Conservation (phyloP, 2,329 filamentous ascomycete genomes). For the Colletotrichum lindemuthianum region DNA sequence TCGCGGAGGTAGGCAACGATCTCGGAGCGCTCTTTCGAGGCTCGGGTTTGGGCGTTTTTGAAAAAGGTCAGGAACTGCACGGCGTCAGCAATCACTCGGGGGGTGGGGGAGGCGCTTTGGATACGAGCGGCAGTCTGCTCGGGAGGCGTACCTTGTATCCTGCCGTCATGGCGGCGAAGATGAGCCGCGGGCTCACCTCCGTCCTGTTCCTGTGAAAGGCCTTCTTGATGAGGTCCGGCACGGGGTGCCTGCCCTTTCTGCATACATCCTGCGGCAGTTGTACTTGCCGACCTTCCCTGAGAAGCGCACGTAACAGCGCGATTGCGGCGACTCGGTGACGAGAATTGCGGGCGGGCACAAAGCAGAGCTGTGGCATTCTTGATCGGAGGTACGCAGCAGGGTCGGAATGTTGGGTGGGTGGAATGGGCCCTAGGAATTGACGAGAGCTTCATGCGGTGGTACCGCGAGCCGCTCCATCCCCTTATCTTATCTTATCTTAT, state of each 20-base stretch:
- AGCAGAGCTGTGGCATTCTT: slow-evolving; percentile 38
- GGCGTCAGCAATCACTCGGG: neutral
- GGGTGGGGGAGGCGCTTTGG: neutral
- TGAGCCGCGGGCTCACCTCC: slow-evolving; percentile 67
- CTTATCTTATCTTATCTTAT: neutral
- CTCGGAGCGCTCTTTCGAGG: slow-evolving; percentile 52
- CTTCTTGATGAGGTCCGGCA: slow-evolving; percentile 68
- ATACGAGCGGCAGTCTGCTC: neutral
- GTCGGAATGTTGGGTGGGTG: neutral
- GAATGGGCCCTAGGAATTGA: too few relatives aligned
- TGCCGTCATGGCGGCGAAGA: slow-evolving; percentile 69
- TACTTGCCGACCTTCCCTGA: slow-evolving; percentile 65
- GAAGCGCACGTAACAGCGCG: slow-evolving; percentile 77
- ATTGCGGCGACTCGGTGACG: slow-evolving; percentile 68
- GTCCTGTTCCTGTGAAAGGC: slow-evolving; percentile 70
- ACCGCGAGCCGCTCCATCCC: too few relatives aligned
- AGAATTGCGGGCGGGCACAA: slow-evolving; percentile 60
- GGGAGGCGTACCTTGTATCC: slow-evolving; percentile 69
- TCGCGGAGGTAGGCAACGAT: slow-evolving; percentile 54
- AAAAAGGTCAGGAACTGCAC: slow-evolving; percentile 54
- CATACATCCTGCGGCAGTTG: slow-evolving; percentile 60
- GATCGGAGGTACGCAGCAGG: neutral
- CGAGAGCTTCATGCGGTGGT: too few relatives aligned
- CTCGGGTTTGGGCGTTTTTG: slow-evolving; percentile 48
- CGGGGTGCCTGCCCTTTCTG: slow-evolving; percentile 50